Evolutionary conservation across 495 filamentous ascomycete genomes (phyloP), one percentile per base, ranked within the genome.

Genomic region (Hypoxylon cercidicola): DNA sequence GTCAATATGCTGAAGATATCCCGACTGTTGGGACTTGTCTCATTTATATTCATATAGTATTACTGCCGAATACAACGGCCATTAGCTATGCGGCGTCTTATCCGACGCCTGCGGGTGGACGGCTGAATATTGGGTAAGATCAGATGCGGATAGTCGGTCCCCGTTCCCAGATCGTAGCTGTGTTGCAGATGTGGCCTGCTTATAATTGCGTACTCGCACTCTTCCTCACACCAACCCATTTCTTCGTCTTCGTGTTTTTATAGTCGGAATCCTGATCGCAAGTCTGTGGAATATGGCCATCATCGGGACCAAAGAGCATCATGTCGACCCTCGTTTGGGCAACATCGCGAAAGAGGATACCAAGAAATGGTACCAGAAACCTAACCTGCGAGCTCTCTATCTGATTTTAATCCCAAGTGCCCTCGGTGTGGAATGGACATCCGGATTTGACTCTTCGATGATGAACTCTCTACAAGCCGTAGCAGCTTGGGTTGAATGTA

Each of bases 371-470:
- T 86, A 84, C 67, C 79, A 81, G 59, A 87, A 87, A 62, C 75
- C 71, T 0, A 85, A 88, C 60, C 72, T 88, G 25, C 74, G 84
- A 47, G 18, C 57, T 11, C 74, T 87, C 34, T 88, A 88, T 64
- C 59, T 83, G 3, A 44, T 85, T 47, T 69, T 88, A 53, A 77
- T 85, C 48, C 83, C 84, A 1, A 76, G 80, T 4, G 82, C 78
- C 54, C 81, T 87, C 72, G 86, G 85, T 11, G 80, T 85, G 41
- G 85, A 86, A 68, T 85, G 85, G 75, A 88, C 85, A 0, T 85
- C 84, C 11, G 85, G 86, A 4, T 88, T 87, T 64, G 85, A 88
- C 64, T 83, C 81, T 0, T 81, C 82, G 48, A 82, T 87, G 67
- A 85, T 87, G 75, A 88, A 86, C 55, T 79, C 78, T 0, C 73